Percentiles rank a stretch among this genome's conserved stretches.
These are phyloP conservation scores for Carallia pectinifolia DNA, from an alignment of 345 rosid genomes.

Conservation along the genomic window DNA sequence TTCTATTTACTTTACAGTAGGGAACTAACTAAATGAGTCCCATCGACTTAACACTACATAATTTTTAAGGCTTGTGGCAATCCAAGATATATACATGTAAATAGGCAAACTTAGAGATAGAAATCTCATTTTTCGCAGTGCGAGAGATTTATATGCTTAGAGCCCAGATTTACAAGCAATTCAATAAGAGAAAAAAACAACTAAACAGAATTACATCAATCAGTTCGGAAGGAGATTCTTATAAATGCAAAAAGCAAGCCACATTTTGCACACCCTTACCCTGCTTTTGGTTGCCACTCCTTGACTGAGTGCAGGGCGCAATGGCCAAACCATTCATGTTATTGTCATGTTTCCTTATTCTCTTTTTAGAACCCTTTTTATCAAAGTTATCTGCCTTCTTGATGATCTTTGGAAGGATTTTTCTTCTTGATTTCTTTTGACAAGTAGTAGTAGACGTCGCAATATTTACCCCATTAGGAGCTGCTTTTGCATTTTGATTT, in stretches of 20 bases:
- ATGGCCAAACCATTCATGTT: constrained; percentile 19
- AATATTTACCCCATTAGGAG: constrained; percentile 21
- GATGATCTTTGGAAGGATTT: constrained; percentile 33
- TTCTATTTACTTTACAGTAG: constrained; percentile 3
- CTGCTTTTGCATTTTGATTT: constrained; percentile 27
- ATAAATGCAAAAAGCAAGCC: constrained; percentile 2
- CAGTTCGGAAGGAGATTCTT: not conserved
- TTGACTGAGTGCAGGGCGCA: constrained; percentile 24
- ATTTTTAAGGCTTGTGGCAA: not conserved
- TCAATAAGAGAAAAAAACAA: not conserved
- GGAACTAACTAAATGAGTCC: not conserved
- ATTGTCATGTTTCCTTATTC: constrained; percentile 9
- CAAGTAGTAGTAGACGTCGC: constrained; percentile 20
- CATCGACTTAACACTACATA: not conserved
- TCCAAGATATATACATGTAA: no score
- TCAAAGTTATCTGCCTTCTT: constrained; percentile 31
- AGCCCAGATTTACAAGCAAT: not conserved
- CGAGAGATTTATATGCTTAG: not conserved
- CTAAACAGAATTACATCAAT: not conserved
- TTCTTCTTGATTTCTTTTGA: constrained; percentile 37
- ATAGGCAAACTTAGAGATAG: no score
- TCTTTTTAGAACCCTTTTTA: constrained; percentile 28
- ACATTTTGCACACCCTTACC: constrained; percentile 21
- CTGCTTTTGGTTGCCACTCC: constrained; percentile 19
- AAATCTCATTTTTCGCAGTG: no score